Evolutionary conservation across 306 rosid species (phyloP), one percentile per base, ranked within the genome.

Genomic region (Urtica urens): DNA sequence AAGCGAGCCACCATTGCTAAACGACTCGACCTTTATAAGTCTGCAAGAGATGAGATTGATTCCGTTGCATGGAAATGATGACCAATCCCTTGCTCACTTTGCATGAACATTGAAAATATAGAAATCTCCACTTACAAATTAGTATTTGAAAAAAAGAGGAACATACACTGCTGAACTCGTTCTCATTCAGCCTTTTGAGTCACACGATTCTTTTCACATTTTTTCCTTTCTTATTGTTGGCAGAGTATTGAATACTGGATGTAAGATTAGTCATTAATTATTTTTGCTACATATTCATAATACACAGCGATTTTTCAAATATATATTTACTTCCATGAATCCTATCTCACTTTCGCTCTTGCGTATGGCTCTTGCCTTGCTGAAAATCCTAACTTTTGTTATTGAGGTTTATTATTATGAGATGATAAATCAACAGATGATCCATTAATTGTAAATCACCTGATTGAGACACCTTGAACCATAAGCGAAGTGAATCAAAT

Each of bases 41-140:
- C 93, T 38, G 99, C 99, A 23, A 76, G 93, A 71, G 99, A 92
- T 38, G 99, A 85, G 66, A 92, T 92, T 29, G 96, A 92, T 38
- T 63, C 93, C 3, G 99, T 92, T 28, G 93, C 94, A 35, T 92
- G 99, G 99, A 92, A 75, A 74, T 92, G 51, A 66, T 65, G 41
- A 7, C 31, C 51, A 50, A 54, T 13, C 33, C 23, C 17, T 47
- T 5, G 8, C 42, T 21, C 7, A 21, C 19, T 39, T 50, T 19
- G 20, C 43, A 38, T 16, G 18, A 28, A 21, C 20, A 10, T 10
- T 38, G 38, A 39, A 43, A 35, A 31, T 45, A 10, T 42, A 61
- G 34, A 44, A 21, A 12, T 44, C 11, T 9, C 39, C 9, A 28
- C 55, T 23, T 48, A 30, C 13, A 58, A 35, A 37, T 37, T 6